phyloP scores from a whole-genome alignment of 2,329 filamentous ascomycete species.

The Penicillium freii region DNA sequence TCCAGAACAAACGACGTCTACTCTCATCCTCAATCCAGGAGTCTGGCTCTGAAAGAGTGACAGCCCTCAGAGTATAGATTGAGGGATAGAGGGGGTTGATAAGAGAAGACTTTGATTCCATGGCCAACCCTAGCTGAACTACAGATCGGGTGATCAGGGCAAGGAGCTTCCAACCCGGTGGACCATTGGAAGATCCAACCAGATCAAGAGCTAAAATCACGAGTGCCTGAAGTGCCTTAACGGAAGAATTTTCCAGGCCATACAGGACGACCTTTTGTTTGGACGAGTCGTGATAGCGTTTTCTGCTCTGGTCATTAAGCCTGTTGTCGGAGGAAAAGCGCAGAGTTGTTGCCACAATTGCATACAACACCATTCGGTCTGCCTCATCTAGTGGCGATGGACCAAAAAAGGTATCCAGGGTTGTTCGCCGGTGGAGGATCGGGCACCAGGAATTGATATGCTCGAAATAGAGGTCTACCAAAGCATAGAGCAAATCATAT shows the following conservation, averaged over 20 bases:
- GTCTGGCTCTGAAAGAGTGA: slow-evolving; percentile 76
- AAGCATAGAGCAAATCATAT: slow-evolving; percentile 69
- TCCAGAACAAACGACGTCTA: slow-evolving; percentile 83
- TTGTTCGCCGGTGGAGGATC: slow-evolving; percentile 81
- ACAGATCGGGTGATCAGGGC: slow-evolving; percentile 85
- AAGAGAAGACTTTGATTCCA: slow-evolving; percentile 76
- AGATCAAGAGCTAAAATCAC: slow-evolving; percentile 84
- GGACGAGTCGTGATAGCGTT: slow-evolving; percentile 73
- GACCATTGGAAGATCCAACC: slow-evolving; percentile 82
- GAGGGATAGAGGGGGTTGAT: slow-evolving; percentile 77
- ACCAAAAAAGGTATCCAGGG: slow-evolving; percentile 78
- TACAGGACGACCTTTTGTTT: slow-evolving; percentile 86
- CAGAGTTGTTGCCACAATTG: slow-evolving; percentile 84
- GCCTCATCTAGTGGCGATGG: slow-evolving; percentile 72
- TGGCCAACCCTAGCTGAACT: slow-evolving; percentile 80
- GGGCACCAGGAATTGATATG: slow-evolving; percentile 84
- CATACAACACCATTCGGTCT: slow-evolving; percentile 78
- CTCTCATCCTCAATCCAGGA: slow-evolving; percentile 91
- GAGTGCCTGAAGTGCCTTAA: slow-evolving; percentile 81
- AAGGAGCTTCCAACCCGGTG: slow-evolving; percentile 87
- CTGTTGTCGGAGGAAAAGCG: slow-evolving; percentile 76
- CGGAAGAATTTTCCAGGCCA: slow-evolving; percentile 83
- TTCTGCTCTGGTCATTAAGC: slow-evolving; percentile 69
- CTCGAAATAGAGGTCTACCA: slow-evolving; percentile 76
- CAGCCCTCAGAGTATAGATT: slow-evolving; percentile 83